Evolutionary conservation across 441 rosid species (phyloP), one percentile per base, ranked within the genome.

Genomic region (Geranium incanum): DNA sequence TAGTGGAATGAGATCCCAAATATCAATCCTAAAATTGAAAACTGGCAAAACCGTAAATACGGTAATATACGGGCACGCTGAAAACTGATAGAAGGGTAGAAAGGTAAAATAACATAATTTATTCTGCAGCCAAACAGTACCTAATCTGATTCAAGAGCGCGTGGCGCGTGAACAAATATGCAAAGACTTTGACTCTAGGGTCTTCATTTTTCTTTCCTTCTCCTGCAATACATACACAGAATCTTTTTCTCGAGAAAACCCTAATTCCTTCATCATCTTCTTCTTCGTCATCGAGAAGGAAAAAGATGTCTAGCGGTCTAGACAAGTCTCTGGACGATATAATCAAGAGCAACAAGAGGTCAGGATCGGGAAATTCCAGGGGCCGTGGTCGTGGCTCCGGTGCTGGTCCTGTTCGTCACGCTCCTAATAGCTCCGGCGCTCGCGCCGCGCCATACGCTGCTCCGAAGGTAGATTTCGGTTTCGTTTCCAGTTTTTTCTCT

Each of bases 291-390:
- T 21, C 59, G 13, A 15, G 16, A 5, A 11, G 21, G 67, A 57
- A 5, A 48, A 69, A 77, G 39, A 94, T 94, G 99, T 72, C 97
- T 59, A 86, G 86, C 80, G 84, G 93, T 74, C 85, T 94, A 81
- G 97, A 94, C 72, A 90, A 90, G 96, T 88, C 99, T 66, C 94
- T 94, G 67, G 99, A 94, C 66, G 99, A 94, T 66, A 83, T 94
- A 81, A 94, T 94, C 76, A 90, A 89, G 80, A 86, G 70, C 78
- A 90, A 79, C 79, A 89, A 87, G 55, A 89, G 84, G 76, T 80
- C 94, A 33, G 85, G 89, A 82, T 81, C 91, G 73, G 83, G 81
- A 13, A 79, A 74, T 73, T 79, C 78, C 45, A 71, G 93, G 0
- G 88, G 87, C 48, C 84, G 88, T 0, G 95, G 92, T 48, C 80